phyloP scores from a whole-genome alignment of 306 rosid species.

The Macrotyloma uniflorum region DNA sequence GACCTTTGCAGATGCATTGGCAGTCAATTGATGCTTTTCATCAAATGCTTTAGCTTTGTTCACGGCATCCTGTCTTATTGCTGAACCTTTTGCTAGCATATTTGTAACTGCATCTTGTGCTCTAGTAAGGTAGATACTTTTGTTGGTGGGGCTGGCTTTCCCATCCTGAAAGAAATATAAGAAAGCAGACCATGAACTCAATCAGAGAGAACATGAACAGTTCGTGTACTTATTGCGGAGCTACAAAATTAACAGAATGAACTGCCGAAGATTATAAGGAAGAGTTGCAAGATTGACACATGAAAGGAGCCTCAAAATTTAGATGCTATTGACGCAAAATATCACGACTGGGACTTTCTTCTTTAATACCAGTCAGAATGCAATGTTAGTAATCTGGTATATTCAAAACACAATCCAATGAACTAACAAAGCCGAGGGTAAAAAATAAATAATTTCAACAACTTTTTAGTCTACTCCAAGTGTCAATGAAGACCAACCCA shows the following conservation, averaged over 20 bases:
- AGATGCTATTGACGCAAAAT: neutral
- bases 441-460: neutral
- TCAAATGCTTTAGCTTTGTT: constrained; percentile 98
- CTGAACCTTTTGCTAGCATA: constrained; percentile 83
- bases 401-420: constrained; percentile 3
- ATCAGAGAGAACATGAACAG: neutral
- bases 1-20: constrained; percentile 90
- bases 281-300: neutral
- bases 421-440: neutral
- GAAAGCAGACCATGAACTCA: constrained; percentile 19
- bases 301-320: neutral
- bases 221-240: neutral
- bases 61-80: constrained; percentile 84
- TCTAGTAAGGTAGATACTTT: constrained; percentile 68
- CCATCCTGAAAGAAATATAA: constrained; percentile 50
- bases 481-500: constrained; percentile 6
- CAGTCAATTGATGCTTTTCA: constrained; percentile 81
- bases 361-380: constrained; percentile 4
- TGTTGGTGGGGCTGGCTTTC: constrained; percentile 49
- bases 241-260: constrained; percentile 3
- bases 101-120: constrained; percentile 83
- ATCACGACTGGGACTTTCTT: neutral
- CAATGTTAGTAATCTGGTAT: constrained; percentile 1
- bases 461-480: constrained; percentile 1
- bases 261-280: constrained; percentile 14